Base-by-base conservation (phyloP, 73 alveolate species). In the Paramecium octaurelia region DNA sequence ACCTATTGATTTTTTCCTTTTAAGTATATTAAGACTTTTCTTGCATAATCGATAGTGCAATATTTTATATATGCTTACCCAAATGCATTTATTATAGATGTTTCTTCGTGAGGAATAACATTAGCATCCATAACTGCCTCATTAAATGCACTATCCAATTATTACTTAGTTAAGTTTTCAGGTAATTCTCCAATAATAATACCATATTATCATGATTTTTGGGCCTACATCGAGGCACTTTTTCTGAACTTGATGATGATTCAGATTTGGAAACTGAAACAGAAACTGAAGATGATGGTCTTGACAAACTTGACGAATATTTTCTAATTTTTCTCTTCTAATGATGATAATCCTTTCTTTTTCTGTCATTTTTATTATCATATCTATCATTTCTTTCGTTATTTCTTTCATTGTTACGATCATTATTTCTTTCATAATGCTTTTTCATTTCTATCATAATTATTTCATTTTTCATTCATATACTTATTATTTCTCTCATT, bases 181-280 rank as follows among this genome's bases (percentile, higher is more conserved):
- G 91, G 91, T 42, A 80, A 48, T 80, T 80, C 29, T 80, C 91
- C 27, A 80, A 23, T 9, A 80, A 43, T 44, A 80, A 43, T 80
- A 80, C 91, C 70, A 48, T 80, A 80, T 80, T 80, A 46, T 80
- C 91, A 80, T 80, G 91, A 80, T 80, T 80, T 46, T 80, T 80
- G 14, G 91, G 91, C 10, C 91, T 40, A 80, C 44, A 80, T 6
- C 75, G 21, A 21, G 71, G 48, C 1, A 43, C 23, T 35, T 80
- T 80, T 46, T 80, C 91, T 6, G 91, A 80, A 24, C 91, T 80
- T 44, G 91, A 80, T 44, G 91, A 80, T 48, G 75, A 42, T 24
- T 80, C 91, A 2, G 91, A 80, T 46, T 23, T 8, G 6, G 91
- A 80, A 21, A 80, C 73, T 9, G 70, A 80, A 43, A 80, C 75